Conservation (phyloP, 805 yeast genomes). For the Kuraishia ogatae region DNA sequence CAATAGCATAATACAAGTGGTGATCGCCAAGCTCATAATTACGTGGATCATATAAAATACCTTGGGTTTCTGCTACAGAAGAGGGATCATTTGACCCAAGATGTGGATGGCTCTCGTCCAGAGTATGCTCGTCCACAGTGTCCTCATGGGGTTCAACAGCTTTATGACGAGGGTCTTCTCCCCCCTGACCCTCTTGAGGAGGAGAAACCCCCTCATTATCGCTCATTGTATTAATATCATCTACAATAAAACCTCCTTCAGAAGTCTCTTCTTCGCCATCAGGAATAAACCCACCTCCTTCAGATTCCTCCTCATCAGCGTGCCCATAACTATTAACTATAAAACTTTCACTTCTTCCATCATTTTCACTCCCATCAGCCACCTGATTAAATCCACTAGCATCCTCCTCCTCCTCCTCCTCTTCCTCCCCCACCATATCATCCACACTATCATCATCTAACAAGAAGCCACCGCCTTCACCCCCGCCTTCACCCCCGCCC, state of each 20-base stretch:
- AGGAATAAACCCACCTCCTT: conserved; percentile 4
- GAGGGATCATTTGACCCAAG: no score
- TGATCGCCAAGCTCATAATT: background rate
- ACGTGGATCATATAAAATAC: background rate
- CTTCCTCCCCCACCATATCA: conserved; percentile 5
- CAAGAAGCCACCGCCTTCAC: conserved; percentile 8
- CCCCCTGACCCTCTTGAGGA: no score
- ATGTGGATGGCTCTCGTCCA: no score
- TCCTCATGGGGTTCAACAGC: background rate
- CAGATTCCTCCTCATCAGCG: conserved; percentile 3
- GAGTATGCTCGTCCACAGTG: background rate
- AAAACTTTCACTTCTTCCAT: no score
- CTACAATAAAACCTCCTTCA: conserved; percentile 15
- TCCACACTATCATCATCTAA: conserved; percentile 2
- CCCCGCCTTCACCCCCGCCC: conserved; percentile 9
- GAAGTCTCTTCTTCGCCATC: conserved; percentile 2
- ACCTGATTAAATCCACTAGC: background rate
- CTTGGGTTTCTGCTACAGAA: background rate
- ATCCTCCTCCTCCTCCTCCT: conserved; percentile 3
- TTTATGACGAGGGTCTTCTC: no score
- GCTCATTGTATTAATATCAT: background rate
- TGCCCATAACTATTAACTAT: no score
- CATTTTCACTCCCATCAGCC: no score
- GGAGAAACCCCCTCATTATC: no score
- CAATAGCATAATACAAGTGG: background rate